phyloP scores from a whole-genome alignment of 2,329 filamentous ascomycete genomes.

The Beauveria brongniartii region DNA sequence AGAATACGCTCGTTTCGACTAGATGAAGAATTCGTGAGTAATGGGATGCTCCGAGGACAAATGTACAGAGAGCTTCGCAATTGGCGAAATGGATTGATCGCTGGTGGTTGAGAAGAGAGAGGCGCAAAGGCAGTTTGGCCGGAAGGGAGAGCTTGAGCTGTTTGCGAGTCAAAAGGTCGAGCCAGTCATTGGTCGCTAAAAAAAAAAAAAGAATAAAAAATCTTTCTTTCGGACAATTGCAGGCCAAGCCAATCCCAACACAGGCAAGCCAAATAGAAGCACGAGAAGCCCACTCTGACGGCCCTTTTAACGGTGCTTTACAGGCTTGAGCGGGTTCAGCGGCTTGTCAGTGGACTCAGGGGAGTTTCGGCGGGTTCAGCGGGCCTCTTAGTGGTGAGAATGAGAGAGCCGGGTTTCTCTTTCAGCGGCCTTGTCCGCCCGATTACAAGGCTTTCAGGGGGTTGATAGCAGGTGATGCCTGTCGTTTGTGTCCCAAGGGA shows the following conservation, averaged over 20 bases:
- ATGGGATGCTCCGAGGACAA: neutral
- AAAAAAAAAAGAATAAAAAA: neutral
- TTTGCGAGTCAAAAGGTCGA: neutral
- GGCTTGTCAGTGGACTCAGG: neutral
- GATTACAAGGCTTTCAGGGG: neutral
- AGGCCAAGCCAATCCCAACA: neutral
- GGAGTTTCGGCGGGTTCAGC: neutral
- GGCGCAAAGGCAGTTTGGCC: slow-evolving; percentile 1
- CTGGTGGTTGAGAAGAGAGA: neutral
- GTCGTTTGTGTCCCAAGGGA: neutral
- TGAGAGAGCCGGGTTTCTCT: neutral
- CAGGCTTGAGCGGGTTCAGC: neutral
- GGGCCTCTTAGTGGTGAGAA: neutral
- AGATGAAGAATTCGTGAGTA: slow-evolving; percentile 12
- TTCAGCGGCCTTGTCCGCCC: neutral
- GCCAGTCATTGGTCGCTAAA: too few relatives aligned
- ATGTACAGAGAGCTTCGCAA: neutral
- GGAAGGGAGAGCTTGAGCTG: neutral
- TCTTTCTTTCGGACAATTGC: too few relatives aligned
- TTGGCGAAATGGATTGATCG: neutral
- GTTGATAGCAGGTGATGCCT: neutral
- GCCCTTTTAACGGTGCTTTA: neutral
- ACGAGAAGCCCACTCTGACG: neutral
- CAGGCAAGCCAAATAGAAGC: neutral
- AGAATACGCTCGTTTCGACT: neutral